Percentiles rank a stretch among this genome's conserved stretches.
phyloP scores from a whole-genome alignment of 768 basidiomycete genomes.

The Hemileccinum impolitum region DNA sequence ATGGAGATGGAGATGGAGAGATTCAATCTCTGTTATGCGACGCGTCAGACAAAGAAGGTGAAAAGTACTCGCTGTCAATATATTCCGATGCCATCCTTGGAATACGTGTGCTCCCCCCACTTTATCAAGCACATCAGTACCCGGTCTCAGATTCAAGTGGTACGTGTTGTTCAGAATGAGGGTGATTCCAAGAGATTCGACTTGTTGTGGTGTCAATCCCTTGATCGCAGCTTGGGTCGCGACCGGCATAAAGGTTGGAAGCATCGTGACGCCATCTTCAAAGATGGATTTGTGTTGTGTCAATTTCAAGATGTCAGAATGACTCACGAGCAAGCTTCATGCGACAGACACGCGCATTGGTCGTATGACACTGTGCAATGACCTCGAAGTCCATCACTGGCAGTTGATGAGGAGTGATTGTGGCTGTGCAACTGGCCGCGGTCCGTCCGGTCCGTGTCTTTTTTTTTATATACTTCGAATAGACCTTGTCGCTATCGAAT shows the following conservation, averaged over 20 bases:
- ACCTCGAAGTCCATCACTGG: constrained; percentile 87
- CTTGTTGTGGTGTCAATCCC: constrained; percentile 82
- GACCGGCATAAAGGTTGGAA: constrained; percentile 93
- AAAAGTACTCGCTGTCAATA: constrained; percentile 62
- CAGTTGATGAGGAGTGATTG: too few species aligned
- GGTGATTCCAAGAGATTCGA: constrained; percentile 76
- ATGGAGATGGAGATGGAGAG: background rate
- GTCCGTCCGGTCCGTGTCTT: constrained; percentile 17
- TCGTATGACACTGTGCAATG: constrained; percentile 76
- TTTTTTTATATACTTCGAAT: background rate
- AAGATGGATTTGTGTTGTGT: background rate
- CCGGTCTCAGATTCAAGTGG: constrained; percentile 84
- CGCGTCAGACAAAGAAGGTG: background rate
- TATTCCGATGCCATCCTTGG: constrained; percentile 83
- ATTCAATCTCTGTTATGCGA: background rate
- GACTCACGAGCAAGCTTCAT: constrained; percentile 77
- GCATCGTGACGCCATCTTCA: constrained; percentile 73
- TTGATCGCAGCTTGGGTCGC: constrained; percentile 93
- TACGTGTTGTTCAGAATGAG: constrained; percentile 90
- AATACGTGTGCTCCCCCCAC: constrained; percentile 87
- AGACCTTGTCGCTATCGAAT: constrained; percentile 8
- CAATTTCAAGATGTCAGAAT: constrained; percentile 2
- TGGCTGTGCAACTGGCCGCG: background rate
- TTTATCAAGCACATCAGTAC: constrained; percentile 65
- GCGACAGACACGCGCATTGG: constrained; percentile 77